These are phyloP conservation scores for Leptographium galeiforme DNA, from an alignment of 2,329 filamentous ascomycete species.

Conservation along the genomic window DNA sequence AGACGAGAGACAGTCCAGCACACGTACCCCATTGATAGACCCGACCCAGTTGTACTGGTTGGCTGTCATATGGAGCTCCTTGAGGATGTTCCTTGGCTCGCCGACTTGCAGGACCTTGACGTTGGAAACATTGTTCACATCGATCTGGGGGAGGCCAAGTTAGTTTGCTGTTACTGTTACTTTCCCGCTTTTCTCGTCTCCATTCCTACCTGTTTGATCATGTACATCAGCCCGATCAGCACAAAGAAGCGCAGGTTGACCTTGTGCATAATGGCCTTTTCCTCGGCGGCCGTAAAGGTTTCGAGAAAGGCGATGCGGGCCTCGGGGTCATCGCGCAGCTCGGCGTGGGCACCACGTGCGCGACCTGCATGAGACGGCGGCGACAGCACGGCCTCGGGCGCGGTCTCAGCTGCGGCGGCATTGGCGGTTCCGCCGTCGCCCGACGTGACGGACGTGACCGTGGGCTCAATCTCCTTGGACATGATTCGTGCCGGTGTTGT, in stretches of 20 bases:
- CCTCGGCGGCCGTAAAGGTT: slow-evolving; percentile 24
- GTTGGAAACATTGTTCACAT: slow-evolving; percentile 25
- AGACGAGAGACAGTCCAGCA: not conserved
- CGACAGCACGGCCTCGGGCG: not conserved
- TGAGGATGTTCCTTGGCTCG: slow-evolving; percentile 22
- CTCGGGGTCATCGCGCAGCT: slow-evolving; percentile 12
- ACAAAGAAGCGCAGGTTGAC: slow-evolving; percentile 23
- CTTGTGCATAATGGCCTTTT: slow-evolving; percentile 24
- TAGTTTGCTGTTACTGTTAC: not conserved
- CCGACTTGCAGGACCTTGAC: slow-evolving; percentile 29
- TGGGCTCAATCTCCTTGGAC: not conserved
- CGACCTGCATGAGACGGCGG: not conserved
- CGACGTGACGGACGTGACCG: not conserved
- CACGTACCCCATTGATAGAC: slow-evolving; percentile 24
- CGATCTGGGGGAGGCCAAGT: slow-evolving; percentile 15
- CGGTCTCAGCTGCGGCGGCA: not conserved
- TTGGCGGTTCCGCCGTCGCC: not conserved
- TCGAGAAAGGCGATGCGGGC: slow-evolving; percentile 19
- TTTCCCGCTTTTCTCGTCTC: not conserved
- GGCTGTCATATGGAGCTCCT: slow-evolving; percentile 23
- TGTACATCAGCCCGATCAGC: slow-evolving; percentile 26
- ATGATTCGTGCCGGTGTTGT: not conserved
- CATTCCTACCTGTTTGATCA: slow-evolving; percentile 24
- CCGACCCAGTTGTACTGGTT: slow-evolving; percentile 27
- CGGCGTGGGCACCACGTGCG: not conserved